phyloP scores from a whole-genome alignment of 371 early-diverging fungal genomes.

The Syncephalastrum racemosum region DNA sequence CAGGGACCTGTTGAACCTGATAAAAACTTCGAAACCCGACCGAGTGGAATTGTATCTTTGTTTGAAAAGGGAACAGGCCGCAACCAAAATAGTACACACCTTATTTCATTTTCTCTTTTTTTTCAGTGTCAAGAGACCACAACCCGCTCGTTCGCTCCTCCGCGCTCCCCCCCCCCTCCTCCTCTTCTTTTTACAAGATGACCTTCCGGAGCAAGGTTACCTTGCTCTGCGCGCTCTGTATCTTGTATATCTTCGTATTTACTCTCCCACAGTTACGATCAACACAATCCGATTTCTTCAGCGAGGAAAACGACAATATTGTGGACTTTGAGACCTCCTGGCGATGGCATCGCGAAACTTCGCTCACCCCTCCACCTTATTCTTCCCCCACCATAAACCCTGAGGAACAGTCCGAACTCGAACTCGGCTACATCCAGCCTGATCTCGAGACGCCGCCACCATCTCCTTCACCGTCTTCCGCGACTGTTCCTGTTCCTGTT shows the following conservation, averaged over 20 bases:
- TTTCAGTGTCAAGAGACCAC: background rate
- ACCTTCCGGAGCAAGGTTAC: constrained; percentile 24
- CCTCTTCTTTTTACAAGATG: constrained; percentile 11
- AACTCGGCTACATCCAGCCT: no score
- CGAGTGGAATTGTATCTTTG: background rate
- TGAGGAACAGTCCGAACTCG: no score
- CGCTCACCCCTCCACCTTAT: constrained; percentile 9
- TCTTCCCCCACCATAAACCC: background rate
- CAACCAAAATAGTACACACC: no score
- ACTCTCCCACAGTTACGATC: constrained; percentile 12
- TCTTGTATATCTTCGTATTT: constrained; percentile 17
- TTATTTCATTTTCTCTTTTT: background rate
- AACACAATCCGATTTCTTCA: constrained; percentile 3
- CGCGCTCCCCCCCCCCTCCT: background rate
- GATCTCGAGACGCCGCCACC: background rate
- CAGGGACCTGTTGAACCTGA: background rate
- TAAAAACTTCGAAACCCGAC: background rate
- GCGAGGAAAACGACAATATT: constrained; percentile 10
- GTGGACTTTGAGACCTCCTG: constrained; percentile 11
- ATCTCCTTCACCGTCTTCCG: background rate
- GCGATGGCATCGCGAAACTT: constrained; percentile 13
- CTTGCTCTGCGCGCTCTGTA: constrained; percentile 18
- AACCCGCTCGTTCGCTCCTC: constrained; percentile 1
- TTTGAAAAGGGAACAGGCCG: background rate
- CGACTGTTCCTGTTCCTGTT: background rate